Conservation (phyloP, 306 rosid genomes). For the Vigna reflexopilosa region DNA sequence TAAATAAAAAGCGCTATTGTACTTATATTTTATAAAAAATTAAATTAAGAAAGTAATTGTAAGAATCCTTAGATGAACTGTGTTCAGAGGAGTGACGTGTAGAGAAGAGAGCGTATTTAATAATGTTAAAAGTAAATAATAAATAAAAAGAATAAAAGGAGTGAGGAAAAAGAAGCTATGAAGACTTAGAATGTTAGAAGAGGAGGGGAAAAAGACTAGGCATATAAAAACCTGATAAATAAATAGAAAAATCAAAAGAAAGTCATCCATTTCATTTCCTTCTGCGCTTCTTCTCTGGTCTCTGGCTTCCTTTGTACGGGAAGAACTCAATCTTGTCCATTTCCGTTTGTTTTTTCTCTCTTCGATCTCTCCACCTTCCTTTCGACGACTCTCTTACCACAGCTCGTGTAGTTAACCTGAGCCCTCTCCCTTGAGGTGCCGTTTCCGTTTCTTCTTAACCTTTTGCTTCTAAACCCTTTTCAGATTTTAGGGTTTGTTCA, state of each 20-base stretch:
- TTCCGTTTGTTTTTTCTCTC: slow-evolving; percentile 37
- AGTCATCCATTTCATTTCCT: slow-evolving; percentile 48
- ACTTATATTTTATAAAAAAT: no score
- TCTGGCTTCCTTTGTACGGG: slow-evolving; percentile 48
- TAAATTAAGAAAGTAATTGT: no score
- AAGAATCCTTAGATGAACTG: no score
- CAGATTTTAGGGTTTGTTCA: slow-evolving; percentile 52
- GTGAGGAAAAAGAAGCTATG: slow-evolving; percentile 4
- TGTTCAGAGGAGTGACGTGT: no score
- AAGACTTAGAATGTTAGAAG: slow-evolving; percentile 40
- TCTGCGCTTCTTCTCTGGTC: slow-evolving; percentile 34
- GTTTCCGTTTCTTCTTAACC: not conserved
- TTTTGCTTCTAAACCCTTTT: slow-evolving; percentile 6
- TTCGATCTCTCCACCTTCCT: slow-evolving; percentile 47
- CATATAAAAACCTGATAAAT: not conserved
- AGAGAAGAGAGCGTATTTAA: no score
- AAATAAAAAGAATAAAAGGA: not conserved
- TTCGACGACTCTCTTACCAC: not conserved
- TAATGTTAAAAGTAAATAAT: not conserved
- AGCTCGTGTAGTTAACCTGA: not conserved
- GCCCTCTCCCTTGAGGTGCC: slow-evolving; percentile 42
- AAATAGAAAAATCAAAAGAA: slow-evolving; percentile 44
- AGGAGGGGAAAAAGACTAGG: slow-evolving; percentile 33
- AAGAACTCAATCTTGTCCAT: slow-evolving; percentile 52
- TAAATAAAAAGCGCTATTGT: no score